Evolutionary conservation across 2,329 filamentous ascomycete genomes (phyloP).

Genomic region (Aspergillus persii): DNA sequence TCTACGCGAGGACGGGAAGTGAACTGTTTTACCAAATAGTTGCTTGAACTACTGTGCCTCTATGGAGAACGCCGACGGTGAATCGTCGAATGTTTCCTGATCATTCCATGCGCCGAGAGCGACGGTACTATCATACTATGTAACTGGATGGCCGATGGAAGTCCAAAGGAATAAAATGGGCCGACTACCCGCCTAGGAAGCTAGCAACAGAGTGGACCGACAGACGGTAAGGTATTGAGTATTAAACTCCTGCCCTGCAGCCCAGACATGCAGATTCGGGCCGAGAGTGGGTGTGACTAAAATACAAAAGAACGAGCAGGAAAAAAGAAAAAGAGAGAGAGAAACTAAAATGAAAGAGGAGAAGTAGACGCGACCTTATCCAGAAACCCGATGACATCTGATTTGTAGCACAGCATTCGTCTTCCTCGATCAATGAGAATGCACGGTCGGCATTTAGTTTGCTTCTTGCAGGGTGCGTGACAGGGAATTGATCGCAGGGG

Average conservation of each 20-base stretch:
- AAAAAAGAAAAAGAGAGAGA: background rate
- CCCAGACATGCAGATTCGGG: slow-evolving; percentile 15
- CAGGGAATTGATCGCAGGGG: too few species aligned
- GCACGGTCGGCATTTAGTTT: background rate
- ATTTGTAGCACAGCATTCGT: background rate
- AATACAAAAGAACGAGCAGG: background rate
- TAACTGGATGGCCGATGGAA: too few species aligned
- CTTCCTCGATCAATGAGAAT: background rate
- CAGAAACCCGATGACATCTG: background rate
- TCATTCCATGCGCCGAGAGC: too few species aligned
- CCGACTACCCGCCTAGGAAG: background rate
- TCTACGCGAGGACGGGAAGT: too few species aligned
- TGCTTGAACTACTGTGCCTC: background rate
- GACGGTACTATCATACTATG: too few species aligned
- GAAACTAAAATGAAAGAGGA: background rate
- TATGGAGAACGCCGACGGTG: background rate
- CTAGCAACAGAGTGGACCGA: slow-evolving; percentile 3
- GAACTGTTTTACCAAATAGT: background rate
- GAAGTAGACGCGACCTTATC: background rate
- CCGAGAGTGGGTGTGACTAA: slow-evolving; percentile 16
- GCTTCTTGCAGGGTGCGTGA: too few species aligned
- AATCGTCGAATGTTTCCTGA: background rate
- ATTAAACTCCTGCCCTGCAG: slow-evolving; percentile 15
- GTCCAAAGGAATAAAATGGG: too few species aligned
- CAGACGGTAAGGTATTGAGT: background rate